These are phyloP conservation scores for Psilocybe cyanescens DNA, from an alignment of 768 basidiomycete species.

Conservation along the genomic window DNA sequence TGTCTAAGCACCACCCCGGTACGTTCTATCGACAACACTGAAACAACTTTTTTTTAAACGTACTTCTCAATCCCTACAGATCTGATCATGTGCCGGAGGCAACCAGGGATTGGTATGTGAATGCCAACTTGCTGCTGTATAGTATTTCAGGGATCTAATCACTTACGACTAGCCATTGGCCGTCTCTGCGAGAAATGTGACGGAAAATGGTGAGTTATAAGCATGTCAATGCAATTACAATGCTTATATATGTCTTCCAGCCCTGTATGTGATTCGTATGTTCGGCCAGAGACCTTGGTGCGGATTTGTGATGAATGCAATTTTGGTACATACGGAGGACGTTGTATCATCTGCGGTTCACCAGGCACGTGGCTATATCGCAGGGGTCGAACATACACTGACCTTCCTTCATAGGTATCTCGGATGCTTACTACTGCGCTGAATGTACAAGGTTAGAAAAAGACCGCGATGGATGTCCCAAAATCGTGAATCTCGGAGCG, in stretches of 20 bases:
- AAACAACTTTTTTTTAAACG: conserved; percentile 8
- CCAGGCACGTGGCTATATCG: conserved; percentile 62
- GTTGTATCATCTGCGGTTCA: conserved; percentile 97
- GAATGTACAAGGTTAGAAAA: conserved; percentile 97
- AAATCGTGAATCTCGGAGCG: conserved; percentile 96
- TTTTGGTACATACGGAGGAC: conserved; percentile 96
- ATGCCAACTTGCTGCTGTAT: background rate
- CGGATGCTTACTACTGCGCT: conserved; percentile 98
- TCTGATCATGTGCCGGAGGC: conserved; percentile 97
- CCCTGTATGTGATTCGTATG: conserved; percentile 99
- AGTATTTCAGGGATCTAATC: background rate
- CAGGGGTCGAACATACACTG: background rate
- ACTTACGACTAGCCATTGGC: conserved; percentile 74
- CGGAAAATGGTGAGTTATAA: conserved; percentile 86
- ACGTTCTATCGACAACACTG: conserved; percentile 6
- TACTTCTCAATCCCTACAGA: conserved; percentile 49
- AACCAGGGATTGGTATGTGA: conserved; percentile 88
- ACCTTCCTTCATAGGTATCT: conserved; percentile 70
- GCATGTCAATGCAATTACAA: background rate
- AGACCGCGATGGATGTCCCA: conserved; percentile 97
- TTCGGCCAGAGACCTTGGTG: conserved; percentile 96
- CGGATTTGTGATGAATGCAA: conserved; percentile 99
- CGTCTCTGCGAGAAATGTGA: conserved; percentile 99
- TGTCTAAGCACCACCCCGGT: conserved; percentile 95
- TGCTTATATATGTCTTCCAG: conserved; percentile 40